phyloP scores from a whole-genome alignment of 495 filamentous ascomycete genomes.

The Tuber umbilicatum region DNA sequence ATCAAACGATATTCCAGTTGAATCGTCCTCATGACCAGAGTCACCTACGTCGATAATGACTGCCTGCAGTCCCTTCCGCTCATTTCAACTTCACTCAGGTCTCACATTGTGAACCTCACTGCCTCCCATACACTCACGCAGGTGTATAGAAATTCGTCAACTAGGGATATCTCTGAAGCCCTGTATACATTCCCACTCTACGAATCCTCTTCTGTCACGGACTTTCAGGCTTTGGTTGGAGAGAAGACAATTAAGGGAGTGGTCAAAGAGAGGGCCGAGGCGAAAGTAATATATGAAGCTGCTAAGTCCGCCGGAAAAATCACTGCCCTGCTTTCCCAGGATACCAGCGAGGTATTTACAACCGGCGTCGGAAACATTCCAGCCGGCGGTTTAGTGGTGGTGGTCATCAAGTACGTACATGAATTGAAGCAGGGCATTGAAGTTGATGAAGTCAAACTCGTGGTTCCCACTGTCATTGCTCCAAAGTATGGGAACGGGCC shows the following conservation, averaged over 20 bases:
- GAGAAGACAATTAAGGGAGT: constrained; percentile 50
- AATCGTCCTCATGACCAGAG: not conserved
- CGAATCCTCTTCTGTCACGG: constrained; percentile 59
- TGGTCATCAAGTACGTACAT: constrained; percentile 58
- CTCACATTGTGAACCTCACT: constrained; percentile 27
- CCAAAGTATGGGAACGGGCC: constrained; percentile 54
- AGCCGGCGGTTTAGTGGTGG: constrained; percentile 46
- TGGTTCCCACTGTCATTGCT: constrained; percentile 56
- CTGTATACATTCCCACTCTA: constrained; percentile 63
- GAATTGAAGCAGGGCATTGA: constrained; percentile 63
- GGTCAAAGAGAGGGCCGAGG: constrained; percentile 57
- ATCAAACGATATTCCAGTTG: no score
- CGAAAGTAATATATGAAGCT: constrained; percentile 50
- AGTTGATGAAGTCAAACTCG: constrained; percentile 58
- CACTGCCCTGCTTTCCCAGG: constrained; percentile 58
- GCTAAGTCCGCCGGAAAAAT: constrained; percentile 54
- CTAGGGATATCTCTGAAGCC: constrained; percentile 47
- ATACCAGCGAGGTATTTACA: constrained; percentile 58
- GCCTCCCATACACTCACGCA: constrained; percentile 50
- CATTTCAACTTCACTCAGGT: not conserved
- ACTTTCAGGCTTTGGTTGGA: constrained; percentile 53
- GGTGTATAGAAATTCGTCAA: constrained; percentile 51
- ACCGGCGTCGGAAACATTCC: constrained; percentile 60
- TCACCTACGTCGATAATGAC: not conserved
- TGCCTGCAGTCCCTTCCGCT: not conserved